Percentiles rank a stretch among this genome's conserved stretches.
phyloP scores from a whole-genome alignment of 2,329 filamentous ascomycete genomes.

The Cadophora malorum region DNA sequence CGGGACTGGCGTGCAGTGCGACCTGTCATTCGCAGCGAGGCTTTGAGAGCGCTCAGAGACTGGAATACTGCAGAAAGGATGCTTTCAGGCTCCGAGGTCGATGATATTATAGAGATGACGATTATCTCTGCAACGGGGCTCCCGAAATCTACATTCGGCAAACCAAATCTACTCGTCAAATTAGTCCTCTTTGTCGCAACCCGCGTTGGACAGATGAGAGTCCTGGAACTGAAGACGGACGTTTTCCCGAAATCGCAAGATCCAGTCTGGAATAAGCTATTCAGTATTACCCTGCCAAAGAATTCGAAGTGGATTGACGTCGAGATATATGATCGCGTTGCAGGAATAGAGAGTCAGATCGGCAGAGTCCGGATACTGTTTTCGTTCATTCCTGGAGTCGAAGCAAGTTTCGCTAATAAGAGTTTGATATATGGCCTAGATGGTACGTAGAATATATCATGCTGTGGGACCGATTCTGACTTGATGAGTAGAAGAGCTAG shows the following conservation, averaged over 20 bases:
- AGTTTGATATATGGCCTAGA: slow-evolving; percentile 34
- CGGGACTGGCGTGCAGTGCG: slow-evolving; percentile 29
- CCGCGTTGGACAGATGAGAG: slow-evolving; percentile 17
- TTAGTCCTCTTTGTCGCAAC: slow-evolving; percentile 28
- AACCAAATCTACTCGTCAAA: slow-evolving; percentile 25
- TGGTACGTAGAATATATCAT: slow-evolving; percentile 23
- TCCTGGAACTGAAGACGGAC: slow-evolving; percentile 31
- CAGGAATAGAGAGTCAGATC: slow-evolving; percentile 29
- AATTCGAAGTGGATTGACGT: slow-evolving; percentile 31
- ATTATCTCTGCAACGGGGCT: slow-evolving; percentile 29
- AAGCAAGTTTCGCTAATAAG: slow-evolving; percentile 32
- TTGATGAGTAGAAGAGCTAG: slow-evolving; percentile 25
- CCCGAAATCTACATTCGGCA: slow-evolving; percentile 30
- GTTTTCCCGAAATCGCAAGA: slow-evolving; percentile 27
- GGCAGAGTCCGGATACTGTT: slow-evolving; percentile 25
- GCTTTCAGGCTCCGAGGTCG: slow-evolving; percentile 24
- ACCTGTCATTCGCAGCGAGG: slow-evolving; percentile 24
- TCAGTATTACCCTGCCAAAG: slow-evolving; percentile 20
- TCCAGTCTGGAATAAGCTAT: slow-evolving; percentile 34
- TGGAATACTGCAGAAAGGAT: slow-evolving; percentile 32
- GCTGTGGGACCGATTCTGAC: not conserved
- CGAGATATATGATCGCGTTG: slow-evolving; percentile 31
- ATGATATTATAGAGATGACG: slow-evolving; percentile 29
- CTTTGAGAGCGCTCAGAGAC: slow-evolving; percentile 28
- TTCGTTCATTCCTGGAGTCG: slow-evolving; percentile 31